phyloP scores from a whole-genome alignment of 495 filamentous ascomycete genomes.

The Aspergillus cavernicola region DNA sequence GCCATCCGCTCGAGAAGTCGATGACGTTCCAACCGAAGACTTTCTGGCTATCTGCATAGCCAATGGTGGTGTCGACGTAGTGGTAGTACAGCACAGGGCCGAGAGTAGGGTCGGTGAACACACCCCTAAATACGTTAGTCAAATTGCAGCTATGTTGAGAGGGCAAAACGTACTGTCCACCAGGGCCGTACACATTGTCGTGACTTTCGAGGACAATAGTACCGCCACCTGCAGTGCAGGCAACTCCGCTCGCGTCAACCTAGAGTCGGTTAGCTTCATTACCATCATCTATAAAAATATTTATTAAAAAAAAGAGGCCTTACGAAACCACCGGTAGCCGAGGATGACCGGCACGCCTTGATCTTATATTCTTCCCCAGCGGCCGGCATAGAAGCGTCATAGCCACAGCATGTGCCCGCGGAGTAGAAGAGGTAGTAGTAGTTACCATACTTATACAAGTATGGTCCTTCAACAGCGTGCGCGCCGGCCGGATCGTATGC shows the following conservation, averaged over 20 bases:
- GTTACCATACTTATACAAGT: slow-evolving; percentile 50
- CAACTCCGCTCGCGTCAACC: slow-evolving; percentile 53
- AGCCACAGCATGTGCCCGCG: slow-evolving; percentile 63
- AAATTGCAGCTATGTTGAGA: background rate
- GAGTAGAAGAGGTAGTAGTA: slow-evolving; percentile 74
- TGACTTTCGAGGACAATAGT: slow-evolving; percentile 61
- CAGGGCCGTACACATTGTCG: slow-evolving; percentile 65
- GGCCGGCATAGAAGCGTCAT: slow-evolving; percentile 47
- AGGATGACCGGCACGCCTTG: slow-evolving; percentile 58
- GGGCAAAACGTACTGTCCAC: slow-evolving; percentile 53
- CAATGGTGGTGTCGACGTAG: slow-evolving; percentile 62
- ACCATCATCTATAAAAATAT: background rate
- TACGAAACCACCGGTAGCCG: slow-evolving; percentile 55
- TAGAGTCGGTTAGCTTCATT: slow-evolving; percentile 15
- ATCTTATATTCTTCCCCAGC: slow-evolving; percentile 67
- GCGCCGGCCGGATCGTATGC: slow-evolving; percentile 51
- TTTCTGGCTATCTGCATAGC: slow-evolving; percentile 61
- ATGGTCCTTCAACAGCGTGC: slow-evolving; percentile 58
- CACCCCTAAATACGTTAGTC: slow-evolving; percentile 32
- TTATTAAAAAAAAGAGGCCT: no score
- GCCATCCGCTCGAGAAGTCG: slow-evolving; percentile 65
- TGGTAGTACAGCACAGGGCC: slow-evolving; percentile 68
- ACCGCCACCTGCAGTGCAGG: slow-evolving; percentile 60
- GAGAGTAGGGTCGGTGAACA: slow-evolving; percentile 43
- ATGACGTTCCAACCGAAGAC: slow-evolving; percentile 67